phyloP scores from a whole-genome alignment of 2,329 filamentous ascomycete species.

The Trichoderma asperellum region DNA sequence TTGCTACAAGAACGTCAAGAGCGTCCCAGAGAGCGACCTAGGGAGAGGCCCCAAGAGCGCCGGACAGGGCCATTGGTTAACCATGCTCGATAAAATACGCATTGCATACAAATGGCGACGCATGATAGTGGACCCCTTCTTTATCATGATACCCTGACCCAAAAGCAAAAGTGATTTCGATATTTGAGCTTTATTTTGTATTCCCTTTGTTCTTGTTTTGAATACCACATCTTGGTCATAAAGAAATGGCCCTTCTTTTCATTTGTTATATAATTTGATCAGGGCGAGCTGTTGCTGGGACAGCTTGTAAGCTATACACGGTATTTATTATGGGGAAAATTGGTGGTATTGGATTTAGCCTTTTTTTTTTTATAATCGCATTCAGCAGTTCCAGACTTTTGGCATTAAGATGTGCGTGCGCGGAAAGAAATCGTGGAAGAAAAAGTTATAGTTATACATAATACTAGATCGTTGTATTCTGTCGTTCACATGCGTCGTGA shows the following conservation, averaged over 20 bases:
- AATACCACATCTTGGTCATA: neutral
- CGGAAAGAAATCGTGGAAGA: neutral
- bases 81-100: constrained; percentile 34
- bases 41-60: constrained; percentile 28
- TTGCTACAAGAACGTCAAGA: constrained; percentile 31
- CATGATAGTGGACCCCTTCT: neutral
- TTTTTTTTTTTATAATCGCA: constrained; percentile 2
- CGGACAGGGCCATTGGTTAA: constrained; percentile 40
- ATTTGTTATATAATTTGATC: constrained; percentile 9
- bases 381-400: neutral
- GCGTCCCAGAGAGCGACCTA: constrained; percentile 29
- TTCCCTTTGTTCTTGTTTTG: constrained; percentile 8
- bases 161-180: neutral
- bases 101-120: neutral
- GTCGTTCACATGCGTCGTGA: constrained; percentile 4
- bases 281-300: neutral
- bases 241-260: neutral
- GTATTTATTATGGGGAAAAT: neutral
- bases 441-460: constrained; percentile 1
- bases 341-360: neutral
- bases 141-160: constrained; percentile 24
- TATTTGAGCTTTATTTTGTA: constrained; percentile 3
- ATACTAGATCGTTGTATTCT: constrained; percentile 3
- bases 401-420: neutral
- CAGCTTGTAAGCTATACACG: neutral